A percentile compares a stretch with the other conserved stretches of the same genome.
Evolutionary conservation across 2,329 filamentous ascomycete genomes (phyloP).

Genomic region (Chalara sp.): DNA sequence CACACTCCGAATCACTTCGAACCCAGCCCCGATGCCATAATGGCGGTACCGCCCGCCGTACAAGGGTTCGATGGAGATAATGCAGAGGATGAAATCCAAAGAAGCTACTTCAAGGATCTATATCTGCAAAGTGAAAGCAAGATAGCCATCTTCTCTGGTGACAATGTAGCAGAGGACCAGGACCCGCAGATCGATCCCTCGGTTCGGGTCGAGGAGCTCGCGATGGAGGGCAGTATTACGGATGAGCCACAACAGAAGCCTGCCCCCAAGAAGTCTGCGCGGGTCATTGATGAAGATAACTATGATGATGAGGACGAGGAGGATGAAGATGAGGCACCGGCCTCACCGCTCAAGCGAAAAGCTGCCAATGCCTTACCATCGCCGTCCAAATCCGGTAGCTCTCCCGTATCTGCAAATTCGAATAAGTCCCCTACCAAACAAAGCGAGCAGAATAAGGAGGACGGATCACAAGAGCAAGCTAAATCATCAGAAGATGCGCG

Average conservation of each 20-base stretch:
- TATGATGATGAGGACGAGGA: slow-evolving; percentile 79
- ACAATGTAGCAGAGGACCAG: slow-evolving; percentile 22
- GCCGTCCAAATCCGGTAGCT: slow-evolving; percentile 64
- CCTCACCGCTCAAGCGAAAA: slow-evolving; percentile 46
- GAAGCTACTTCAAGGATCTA: slow-evolving; percentile 68
- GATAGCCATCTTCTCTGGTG: slow-evolving; percentile 68
- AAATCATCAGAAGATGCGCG: slow-evolving; percentile 82
- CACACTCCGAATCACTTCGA: slow-evolving; percentile 21
- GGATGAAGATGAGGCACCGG: slow-evolving; percentile 50
- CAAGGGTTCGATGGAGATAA: slow-evolving; percentile 43
- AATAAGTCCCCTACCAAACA: slow-evolving; percentile 45
- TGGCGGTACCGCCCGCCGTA: slow-evolving; percentile 38
- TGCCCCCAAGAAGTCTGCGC: slow-evolving; percentile 63
- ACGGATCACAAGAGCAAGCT: slow-evolving; percentile 43
- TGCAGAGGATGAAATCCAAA: slow-evolving; percentile 60
- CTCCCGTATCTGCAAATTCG: slow-evolving; percentile 42
- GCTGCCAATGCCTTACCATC: slow-evolving; percentile 49
- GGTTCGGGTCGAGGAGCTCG: slow-evolving; percentile 29
- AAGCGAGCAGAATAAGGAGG: slow-evolving; percentile 45
- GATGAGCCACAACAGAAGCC: slow-evolving; percentile 40
- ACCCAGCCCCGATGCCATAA: slow-evolving; percentile 30
- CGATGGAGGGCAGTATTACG: slow-evolving; percentile 44
- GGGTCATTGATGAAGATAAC: slow-evolving; percentile 77
- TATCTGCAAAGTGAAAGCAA: slow-evolving; percentile 72
- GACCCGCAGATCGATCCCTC: slow-evolving; percentile 20